Percentiles rank a stretch among this genome's conserved stretches.
phyloP scores from a whole-genome alignment of 306 rosid species.

The Abrus pulchellus region DNA sequence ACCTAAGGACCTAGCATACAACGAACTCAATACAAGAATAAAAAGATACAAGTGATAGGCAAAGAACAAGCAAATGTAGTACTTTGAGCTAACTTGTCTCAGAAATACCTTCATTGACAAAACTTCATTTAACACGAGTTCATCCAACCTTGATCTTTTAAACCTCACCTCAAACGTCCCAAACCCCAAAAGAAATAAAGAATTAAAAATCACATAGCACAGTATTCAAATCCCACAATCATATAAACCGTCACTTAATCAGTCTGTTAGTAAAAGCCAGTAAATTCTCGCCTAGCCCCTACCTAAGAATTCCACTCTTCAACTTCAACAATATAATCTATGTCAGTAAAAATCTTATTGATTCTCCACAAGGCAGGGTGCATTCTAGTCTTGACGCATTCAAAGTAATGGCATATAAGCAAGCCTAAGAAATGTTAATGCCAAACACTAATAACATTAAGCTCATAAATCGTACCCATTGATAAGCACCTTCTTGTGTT shows the following conservation, averaged over 20 bases:
- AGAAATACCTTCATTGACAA: conserved; percentile 24
- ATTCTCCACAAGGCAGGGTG: conserved; percentile 34
- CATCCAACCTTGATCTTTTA: not conserved
- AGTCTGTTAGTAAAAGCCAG: conserved; percentile 11
- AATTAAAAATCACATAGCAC: not conserved
- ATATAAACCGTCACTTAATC: conserved; percentile 23
- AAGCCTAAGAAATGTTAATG: not conserved
- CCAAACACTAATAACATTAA: conserved; percentile 5
- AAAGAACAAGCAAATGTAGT: conserved; percentile 1
- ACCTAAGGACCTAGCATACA: not conserved
- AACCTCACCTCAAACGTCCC: not conserved
- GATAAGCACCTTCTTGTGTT: conserved; percentile 93
- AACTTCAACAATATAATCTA: not conserved
- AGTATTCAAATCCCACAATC: conserved; percentile 19
- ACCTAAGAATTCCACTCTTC: not conserved
- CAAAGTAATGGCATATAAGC: conserved; percentile 30
- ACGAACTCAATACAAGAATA: not conserved
- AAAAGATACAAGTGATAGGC: not conserved
- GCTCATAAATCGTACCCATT: conserved; percentile 80
- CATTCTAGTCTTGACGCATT: conserved; percentile 2
- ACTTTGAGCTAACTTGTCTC: conserved; percentile 17
- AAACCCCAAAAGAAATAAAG: not conserved
- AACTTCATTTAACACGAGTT: conserved; percentile 5
- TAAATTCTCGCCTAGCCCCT: conserved; percentile 22
- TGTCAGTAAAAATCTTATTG: conserved; percentile 1